A percentile compares a stretch with the other conserved stretches of the same genome.
phyloP scores from a whole-genome alignment of 768 basidiomycete genomes.

The Suillus subaureus region DNA sequence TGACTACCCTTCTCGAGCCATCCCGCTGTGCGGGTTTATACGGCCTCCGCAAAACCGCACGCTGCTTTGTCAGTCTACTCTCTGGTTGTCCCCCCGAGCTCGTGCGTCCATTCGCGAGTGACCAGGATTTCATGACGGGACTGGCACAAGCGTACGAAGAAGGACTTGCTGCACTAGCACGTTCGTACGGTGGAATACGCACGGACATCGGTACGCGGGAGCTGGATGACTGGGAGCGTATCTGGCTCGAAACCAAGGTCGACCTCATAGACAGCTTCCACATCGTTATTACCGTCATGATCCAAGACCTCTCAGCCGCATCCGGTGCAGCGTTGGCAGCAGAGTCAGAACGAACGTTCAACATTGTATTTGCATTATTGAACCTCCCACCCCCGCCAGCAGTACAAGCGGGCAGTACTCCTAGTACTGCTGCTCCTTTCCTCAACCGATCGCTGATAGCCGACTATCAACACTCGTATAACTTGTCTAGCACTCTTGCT shows the following conservation, averaged over 20 bases:
- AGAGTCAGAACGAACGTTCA: slow-evolving; percentile 57
- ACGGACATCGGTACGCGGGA: slow-evolving; percentile 28
- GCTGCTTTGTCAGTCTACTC: slow-evolving; percentile 58
- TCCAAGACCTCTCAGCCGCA: slow-evolving; percentile 48
- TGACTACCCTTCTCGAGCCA: slow-evolving; percentile 50
- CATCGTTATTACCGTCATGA: slow-evolving; percentile 49
- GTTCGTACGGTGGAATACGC: slow-evolving; percentile 60
- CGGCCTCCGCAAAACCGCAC: slow-evolving; percentile 61
- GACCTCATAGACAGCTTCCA: slow-evolving; percentile 73
- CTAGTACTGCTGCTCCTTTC: slow-evolving; percentile 46
- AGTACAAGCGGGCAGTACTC: slow-evolving; percentile 9
- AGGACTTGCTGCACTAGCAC: slow-evolving; percentile 55
- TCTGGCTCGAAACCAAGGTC: slow-evolving; percentile 76
- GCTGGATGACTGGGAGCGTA: slow-evolving; percentile 66
- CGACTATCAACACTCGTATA: slow-evolving; percentile 74
- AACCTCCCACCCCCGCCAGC: slow-evolving; percentile 39
- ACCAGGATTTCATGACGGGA: slow-evolving; percentile 53
- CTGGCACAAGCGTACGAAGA: slow-evolving; percentile 63
- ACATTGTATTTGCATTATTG: slow-evolving; percentile 59
- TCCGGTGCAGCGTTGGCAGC: slow-evolving; percentile 45
- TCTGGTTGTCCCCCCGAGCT: slow-evolving; percentile 50
- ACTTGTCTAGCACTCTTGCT: slow-evolving; percentile 53
- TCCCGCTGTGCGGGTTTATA: slow-evolving; percentile 55
- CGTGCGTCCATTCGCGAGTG: slow-evolving; percentile 53
- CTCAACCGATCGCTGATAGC: slow-evolving; percentile 66